These are phyloP conservation scores for Eimeria necatrix DNA, from an alignment of 169 alveolate species.

Conservation along the genomic window DNA sequence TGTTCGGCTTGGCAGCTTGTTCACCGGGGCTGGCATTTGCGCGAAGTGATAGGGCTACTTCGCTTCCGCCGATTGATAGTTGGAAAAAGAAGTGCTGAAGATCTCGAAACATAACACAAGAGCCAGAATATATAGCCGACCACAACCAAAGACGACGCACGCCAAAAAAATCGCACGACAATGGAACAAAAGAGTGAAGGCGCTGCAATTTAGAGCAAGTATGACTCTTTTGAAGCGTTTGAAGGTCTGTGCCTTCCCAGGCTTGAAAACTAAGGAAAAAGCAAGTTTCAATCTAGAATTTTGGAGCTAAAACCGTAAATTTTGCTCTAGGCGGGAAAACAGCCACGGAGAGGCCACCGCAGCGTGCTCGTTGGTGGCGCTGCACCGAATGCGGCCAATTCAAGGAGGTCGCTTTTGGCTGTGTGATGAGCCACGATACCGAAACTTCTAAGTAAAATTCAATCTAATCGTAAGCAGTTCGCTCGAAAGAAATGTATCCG, in stretches of 20 bases:
- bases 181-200: slow-evolving; percentile 4
- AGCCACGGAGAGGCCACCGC: slow-evolving; percentile 55
- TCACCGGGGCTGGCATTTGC: slow-evolving; percentile 71
- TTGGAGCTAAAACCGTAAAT: not conserved
- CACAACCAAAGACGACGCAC: not conserved
- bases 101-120: slow-evolving; percentile 58
- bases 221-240: not conserved
- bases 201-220: not conserved
- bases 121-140: not conserved
- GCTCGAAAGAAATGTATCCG: not conserved
- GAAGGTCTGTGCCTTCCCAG: slow-evolving; percentile 15
- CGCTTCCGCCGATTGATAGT: slow-evolving; percentile 47
- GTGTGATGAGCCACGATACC: not conserved
- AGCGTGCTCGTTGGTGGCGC: slow-evolving; percentile 43
- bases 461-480: too few relatives aligned
- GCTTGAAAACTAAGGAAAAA: not conserved
- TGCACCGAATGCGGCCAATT: slow-evolving; percentile 12
- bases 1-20: slow-evolving; percentile 69
- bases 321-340: slow-evolving; percentile 10
- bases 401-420: slow-evolving; percentile 16
- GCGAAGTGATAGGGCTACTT: slow-evolving; percentile 17
- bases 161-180: slow-evolving; percentile 32
- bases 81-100: slow-evolving; percentile 22
- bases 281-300: not conserved
- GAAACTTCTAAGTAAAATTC: not conserved